Evolutionary conservation across 2,329 filamentous ascomycete species (phyloP).

Genomic region (Cryphonectria nitschkei): DNA sequence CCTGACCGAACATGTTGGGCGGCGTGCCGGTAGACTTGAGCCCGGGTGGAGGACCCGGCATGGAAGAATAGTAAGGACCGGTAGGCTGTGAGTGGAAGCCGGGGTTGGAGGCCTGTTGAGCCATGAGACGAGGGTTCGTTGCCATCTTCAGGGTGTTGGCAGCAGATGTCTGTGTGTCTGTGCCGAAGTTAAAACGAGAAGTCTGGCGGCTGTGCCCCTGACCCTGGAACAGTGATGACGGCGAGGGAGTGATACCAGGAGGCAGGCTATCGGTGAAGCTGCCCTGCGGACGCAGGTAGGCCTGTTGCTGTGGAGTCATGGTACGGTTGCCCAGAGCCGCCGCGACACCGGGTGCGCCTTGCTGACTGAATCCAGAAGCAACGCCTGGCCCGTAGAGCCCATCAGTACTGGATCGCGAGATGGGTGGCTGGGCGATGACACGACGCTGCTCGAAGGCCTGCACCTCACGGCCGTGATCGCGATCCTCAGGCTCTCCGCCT

Average conservation of each 20-base stretch:
- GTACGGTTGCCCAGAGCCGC: constrained; percentile 69
- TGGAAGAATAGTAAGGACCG: constrained; percentile 80
- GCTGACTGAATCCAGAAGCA: constrained; percentile 52
- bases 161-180: constrained; percentile 68
- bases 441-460: constrained; percentile 61
- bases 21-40: constrained; percentile 94
- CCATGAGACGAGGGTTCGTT: constrained; percentile 80
- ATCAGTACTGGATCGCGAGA: constrained; percentile 64
- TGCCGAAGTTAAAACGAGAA: constrained; percentile 86
- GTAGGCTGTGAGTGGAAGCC: constrained; percentile 65
- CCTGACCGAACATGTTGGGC: constrained; percentile 92
- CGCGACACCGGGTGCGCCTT: constrained; percentile 54
- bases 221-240: constrained; percentile 54
- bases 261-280: constrained; percentile 65
- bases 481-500: constrained; percentile 89
- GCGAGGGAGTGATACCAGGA: constrained; percentile 58
- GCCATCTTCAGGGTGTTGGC: constrained; percentile 73
- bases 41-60: constrained; percentile 91
- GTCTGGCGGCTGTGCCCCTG: constrained; percentile 76
- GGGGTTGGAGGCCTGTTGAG: constrained; percentile 80
- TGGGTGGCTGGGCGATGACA: constrained; percentile 75
- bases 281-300: constrained; percentile 66
- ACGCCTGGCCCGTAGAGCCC: constrained; percentile 59
- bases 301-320: constrained; percentile 80
- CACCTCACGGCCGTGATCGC: constrained; percentile 58